Base-by-base conservation (phyloP, 2,329 filamentous ascomycete species). In the Nemania sp. region DNA sequence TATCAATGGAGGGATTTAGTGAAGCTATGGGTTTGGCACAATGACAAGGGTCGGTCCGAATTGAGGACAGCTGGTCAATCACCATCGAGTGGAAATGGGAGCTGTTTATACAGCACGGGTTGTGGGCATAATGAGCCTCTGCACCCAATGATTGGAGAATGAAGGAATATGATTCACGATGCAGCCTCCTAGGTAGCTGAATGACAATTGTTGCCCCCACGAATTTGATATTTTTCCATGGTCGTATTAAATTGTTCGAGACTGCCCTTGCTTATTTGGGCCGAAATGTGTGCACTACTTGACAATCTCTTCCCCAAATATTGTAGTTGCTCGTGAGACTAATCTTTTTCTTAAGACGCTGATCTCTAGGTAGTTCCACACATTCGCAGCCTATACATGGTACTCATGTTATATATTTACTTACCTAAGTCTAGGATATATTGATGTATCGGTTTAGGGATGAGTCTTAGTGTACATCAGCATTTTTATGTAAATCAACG, bases 61-160 rank as follows among this genome's bases (percentile, higher is more conserved):
- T 68, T 67, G 71, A 73, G 75, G 77, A 76, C 62, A 67, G 73
- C 70, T 75, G 76, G 74, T 75, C 74, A 77, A 77, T 66, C 68
- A 70, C 66, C 65, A 71, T 76, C 76, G 75, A 75, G 76, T 75
- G 72, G 71, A 73, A 55, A 67, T 63, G 38, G 55, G 69, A 58
- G 70, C 73, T 76, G 73, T 76, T 76, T 76, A 73, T 68, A 56
- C 63, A 72, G 69, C 66, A 66, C 68, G 29, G 73, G 69, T 70
- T 65, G 54, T 59, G 62, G 66, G 62, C 62, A 49, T 18, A 22
- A 35, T 53, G 51, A 63, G 66, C 71, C 67, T 73, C 62, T 47
- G 43, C 56, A 64, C 24, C 64, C 70, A 69, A 71, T 67, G 68
- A 67, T 66, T 43, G 62, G 52, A 62, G 56, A 51, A 64, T 59